A percentile compares a stretch with the other conserved stretches of the same genome.
Evolutionary conservation across 768 basidiomycete species (phyloP).

Genomic region (Mycena crocata): DNA sequence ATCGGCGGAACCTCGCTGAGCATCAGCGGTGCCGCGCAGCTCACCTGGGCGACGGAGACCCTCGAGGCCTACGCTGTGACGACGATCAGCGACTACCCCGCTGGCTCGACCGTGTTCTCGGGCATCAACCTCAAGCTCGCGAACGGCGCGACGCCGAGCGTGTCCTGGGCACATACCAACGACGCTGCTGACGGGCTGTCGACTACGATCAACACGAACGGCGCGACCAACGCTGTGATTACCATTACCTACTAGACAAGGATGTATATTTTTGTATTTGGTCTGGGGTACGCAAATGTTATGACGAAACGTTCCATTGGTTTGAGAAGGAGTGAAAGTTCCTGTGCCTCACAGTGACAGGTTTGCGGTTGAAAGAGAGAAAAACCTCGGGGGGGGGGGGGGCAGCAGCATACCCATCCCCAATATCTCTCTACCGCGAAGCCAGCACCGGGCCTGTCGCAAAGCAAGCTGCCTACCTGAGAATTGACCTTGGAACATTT

Average conservation of each 20-base stretch:
- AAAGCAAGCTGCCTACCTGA: too few relatives aligned
- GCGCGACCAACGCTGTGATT: conserved; percentile 24
- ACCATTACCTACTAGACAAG: conserved; percentile 28
- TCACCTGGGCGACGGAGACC: conserved; percentile 33
- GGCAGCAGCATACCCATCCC: too few relatives aligned
- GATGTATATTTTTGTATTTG: too few relatives aligned
- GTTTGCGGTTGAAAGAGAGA: too few relatives aligned
- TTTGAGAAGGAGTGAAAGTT: too few relatives aligned
- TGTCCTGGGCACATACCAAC: conserved; percentile 7
- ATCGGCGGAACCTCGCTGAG: conserved; percentile 28
- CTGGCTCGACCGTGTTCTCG: conserved; percentile 24
- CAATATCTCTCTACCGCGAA: too few relatives aligned
- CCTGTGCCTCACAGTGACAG: too few relatives aligned
- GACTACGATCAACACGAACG: conserved; percentile 20
- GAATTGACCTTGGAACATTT: too few relatives aligned
- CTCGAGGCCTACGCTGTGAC: conserved; percentile 30
- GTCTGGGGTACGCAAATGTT: too few relatives aligned
- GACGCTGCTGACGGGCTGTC: conserved; percentile 27
- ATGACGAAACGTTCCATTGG: too few relatives aligned
- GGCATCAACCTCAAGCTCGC: conserved; percentile 25
- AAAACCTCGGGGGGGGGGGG: too few relatives aligned
- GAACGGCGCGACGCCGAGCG: conserved; percentile 13
- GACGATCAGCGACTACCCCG: conserved; percentile 19
- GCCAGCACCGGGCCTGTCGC: too few relatives aligned
- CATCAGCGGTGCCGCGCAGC: conserved; percentile 18